phyloP scores from a whole-genome alignment of 257 asterid genomes.

The Nicotiana attenuata region DNA sequence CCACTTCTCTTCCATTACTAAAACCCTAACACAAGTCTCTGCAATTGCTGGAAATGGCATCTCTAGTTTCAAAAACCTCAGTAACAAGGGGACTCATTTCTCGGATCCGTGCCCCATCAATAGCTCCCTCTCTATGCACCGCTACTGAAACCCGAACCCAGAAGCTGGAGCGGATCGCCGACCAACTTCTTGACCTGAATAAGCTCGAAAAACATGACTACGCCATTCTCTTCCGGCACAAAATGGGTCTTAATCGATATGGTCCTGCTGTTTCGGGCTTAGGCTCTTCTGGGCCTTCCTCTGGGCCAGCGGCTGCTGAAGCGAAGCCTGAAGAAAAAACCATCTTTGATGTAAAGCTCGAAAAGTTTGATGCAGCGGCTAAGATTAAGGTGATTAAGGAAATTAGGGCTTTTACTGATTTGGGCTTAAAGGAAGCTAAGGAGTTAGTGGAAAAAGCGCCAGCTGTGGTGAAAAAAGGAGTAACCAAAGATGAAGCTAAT shows the following conservation, averaged over 20 bases:
- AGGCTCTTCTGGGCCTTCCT: slow-evolving; percentile 21
- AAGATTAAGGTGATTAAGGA: slow-evolving; percentile 88
- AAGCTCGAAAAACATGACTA: slow-evolving; percentile 77
- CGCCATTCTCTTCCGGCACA: slow-evolving; percentile 49
- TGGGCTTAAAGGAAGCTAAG: slow-evolving; percentile 85
- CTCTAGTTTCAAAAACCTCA: slow-evolving; percentile 30
- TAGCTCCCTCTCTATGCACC: slow-evolving; percentile 37
- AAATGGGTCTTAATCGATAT: slow-evolving; percentile 63
- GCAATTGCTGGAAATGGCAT: slow-evolving; percentile 32
- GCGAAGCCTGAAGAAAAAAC: slow-evolving; percentile 55
- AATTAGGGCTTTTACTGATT: slow-evolving; percentile 67
- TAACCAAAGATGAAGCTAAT: slow-evolving; percentile 70
- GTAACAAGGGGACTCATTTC: slow-evolving; percentile 24
- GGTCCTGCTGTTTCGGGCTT: slow-evolving; percentile 45
- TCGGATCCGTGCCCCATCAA: slow-evolving; percentile 10
- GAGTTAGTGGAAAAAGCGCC: slow-evolving; percentile 83
- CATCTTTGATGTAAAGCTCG: slow-evolving; percentile 64
- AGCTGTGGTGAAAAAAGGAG: slow-evolving; percentile 69
- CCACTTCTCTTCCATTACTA: slow-evolving; percentile 20
- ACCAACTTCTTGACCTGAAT: slow-evolving; percentile 56
- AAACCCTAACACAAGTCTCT: slow-evolving; percentile 14
- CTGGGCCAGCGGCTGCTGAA: slow-evolving; percentile 42
- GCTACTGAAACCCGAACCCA: slow-evolving; percentile 37
- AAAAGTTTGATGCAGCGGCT: slow-evolving; percentile 60
- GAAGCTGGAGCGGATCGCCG: slow-evolving; percentile 77